These are phyloP conservation scores for Brassica napus DNA, from an alignment of 345 rosid species.

Conservation along the genomic window Da-Ae NC_063445.1:56408001-56408500, in stretches of 20 bases:
- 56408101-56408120: too few relatives aligned
- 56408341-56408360: background rate
- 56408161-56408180: background rate
- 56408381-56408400: slow-evolving; percentile 27
- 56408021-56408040: too few relatives aligned
- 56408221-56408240: background rate
- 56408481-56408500: background rate
- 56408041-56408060: too few relatives aligned
- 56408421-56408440: slow-evolving; percentile 38
- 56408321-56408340: background rate
- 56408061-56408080: too few relatives aligned
- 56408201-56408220: background rate
- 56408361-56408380: slow-evolving; percentile 14
- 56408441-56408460: slow-evolving; percentile 28
- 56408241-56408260: too few relatives aligned
- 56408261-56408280: background rate
- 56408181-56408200: background rate
- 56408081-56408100: too few relatives aligned
- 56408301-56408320: background rate
- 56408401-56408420: slow-evolving; percentile 42
- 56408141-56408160: too few relatives aligned
- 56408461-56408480: slow-evolving; percentile 28
- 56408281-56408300: background rate
- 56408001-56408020: too few relatives aligned
- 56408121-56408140: too few relatives aligned